phyloP scores from a whole-genome alignment of 768 basidiomycete genomes.

The Coprinopsis cinerea region DNA sequence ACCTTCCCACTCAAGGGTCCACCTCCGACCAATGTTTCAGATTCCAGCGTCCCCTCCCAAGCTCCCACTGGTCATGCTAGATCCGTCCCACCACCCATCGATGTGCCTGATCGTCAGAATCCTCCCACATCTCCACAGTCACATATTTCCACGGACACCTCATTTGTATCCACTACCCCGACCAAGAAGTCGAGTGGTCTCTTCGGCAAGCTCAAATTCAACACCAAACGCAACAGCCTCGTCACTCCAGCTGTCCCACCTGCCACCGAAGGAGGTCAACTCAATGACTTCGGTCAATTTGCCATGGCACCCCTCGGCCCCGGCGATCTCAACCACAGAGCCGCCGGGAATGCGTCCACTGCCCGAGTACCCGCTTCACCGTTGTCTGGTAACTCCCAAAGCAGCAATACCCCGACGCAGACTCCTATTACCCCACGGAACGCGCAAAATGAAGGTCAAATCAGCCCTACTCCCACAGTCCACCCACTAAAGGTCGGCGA shows the following conservation, averaged over 20 bases:
- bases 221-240: constrained; percentile 6
- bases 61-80: background rate
- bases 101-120: background rate
- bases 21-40: background rate
- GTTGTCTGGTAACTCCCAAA: background rate
- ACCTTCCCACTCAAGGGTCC: constrained; percentile 7
- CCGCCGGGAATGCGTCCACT: background rate
- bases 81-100: background rate
- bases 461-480: constrained; percentile 1
- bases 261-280: background rate
- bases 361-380: constrained; percentile 7
- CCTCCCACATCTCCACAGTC: background rate
- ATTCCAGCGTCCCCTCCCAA: background rate
- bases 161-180: background rate
- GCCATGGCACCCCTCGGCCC: constrained; percentile 8
- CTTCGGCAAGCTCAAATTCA: constrained; percentile 12
- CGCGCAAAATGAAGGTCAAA: background rate
- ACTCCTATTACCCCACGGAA: constrained; percentile 1
- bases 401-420: constrained; percentile 8
- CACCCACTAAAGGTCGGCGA: background rate
- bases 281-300: constrained; percentile 4
- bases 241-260: background rate
- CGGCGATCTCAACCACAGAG: constrained; percentile 1
- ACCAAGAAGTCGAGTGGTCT: constrained; percentile 7
- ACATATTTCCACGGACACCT: background rate